Evolutionary conservation across 2,329 filamentous ascomycete species (phyloP).

Genomic region (Hypoxylon sp.): DNA sequence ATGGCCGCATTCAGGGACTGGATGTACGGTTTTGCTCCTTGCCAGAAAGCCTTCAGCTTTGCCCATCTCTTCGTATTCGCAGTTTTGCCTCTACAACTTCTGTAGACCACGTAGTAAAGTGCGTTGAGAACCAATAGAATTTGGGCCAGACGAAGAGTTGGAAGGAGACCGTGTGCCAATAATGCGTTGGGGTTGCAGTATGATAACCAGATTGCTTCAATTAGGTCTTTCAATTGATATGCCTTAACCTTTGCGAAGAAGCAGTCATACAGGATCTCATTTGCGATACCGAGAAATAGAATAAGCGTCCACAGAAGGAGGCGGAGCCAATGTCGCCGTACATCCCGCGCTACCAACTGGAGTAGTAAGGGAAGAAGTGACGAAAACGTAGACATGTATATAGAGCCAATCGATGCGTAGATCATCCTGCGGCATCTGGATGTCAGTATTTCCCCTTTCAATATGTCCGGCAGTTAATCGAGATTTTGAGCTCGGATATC

Average conservation of each 20-base stretch:
- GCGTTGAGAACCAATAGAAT: constrained; percentile 13
- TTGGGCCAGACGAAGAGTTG: constrained; percentile 24
- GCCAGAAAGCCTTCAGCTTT: constrained; percentile 12
- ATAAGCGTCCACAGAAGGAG: constrained; percentile 46
- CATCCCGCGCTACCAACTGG: constrained; percentile 26
- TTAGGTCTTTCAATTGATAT: constrained; percentile 3
- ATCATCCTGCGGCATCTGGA: constrained; percentile 18
- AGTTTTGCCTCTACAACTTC: constrained; percentile 17
- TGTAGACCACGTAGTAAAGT: constrained; percentile 25
- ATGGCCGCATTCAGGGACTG: constrained; percentile 36
- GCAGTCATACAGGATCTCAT: constrained; percentile 41
- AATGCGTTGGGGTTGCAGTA: constrained; percentile 6
- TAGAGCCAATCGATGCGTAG: constrained; percentile 44
- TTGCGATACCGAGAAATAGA: constrained; percentile 37
- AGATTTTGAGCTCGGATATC: neutral
- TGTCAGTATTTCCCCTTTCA: neutral
- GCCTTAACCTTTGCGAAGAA: constrained; percentile 1
- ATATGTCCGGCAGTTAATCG: neutral
- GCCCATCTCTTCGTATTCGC: neutral
- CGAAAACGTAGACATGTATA: constrained; percentile 45
- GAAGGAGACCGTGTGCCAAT: neutral
- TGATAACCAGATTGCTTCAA: constrained; percentile 17
- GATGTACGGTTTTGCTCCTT: constrained; percentile 19
- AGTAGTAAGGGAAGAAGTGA: constrained; percentile 44
- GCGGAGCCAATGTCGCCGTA: constrained; percentile 34